These are phyloP conservation scores for Lodderomyces margitis DNA, from an alignment of 1,139 yeast species.

Conservation along the genomic window DNA sequence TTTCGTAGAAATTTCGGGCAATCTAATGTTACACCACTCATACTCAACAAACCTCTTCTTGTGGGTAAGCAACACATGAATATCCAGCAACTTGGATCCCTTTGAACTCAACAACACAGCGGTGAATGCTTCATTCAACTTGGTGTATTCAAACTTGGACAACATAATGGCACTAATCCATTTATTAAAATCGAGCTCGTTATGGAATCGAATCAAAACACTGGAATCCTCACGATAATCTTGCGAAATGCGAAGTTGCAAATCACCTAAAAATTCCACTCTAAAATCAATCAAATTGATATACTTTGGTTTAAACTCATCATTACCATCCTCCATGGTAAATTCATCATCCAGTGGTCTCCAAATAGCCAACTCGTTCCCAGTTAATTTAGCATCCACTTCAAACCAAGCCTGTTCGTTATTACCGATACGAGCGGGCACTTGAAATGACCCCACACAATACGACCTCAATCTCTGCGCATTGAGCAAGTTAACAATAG, in stretches of 20 bases:
- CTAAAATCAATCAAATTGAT: constrained; percentile 50
- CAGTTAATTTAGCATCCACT: constrained; percentile 48
- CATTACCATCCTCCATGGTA: constrained; percentile 22
- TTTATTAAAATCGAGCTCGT: constrained; percentile 30
- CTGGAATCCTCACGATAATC: constrained; percentile 36
- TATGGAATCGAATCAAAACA: constrained; percentile 33
- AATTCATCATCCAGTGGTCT: constrained; percentile 28
- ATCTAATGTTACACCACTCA: constrained; percentile 58
- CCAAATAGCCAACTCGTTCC: constrained; percentile 54
- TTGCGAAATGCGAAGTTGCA: constrained; percentile 36
- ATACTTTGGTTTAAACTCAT: constrained; percentile 44
- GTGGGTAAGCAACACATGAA: constrained; percentile 49
- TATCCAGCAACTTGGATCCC: constrained; percentile 52
- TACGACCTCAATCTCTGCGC: constrained; percentile 43
- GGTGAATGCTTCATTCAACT: constrained; percentile 55
- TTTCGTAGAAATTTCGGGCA: constrained; percentile 54
- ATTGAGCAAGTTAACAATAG: constrained; percentile 41
- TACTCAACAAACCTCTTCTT: constrained; percentile 43
- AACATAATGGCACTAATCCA: constrained; percentile 50
- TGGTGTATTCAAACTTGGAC: constrained; percentile 49
- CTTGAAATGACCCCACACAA: constrained; percentile 32
- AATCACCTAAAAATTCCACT: constrained; percentile 22
- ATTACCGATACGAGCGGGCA: constrained; percentile 13
- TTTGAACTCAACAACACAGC: constrained; percentile 56
- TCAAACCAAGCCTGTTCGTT: constrained; percentile 29